Base-by-base conservation (phyloP, 345 rosid genomes). In the Salix exigua region DNA sequence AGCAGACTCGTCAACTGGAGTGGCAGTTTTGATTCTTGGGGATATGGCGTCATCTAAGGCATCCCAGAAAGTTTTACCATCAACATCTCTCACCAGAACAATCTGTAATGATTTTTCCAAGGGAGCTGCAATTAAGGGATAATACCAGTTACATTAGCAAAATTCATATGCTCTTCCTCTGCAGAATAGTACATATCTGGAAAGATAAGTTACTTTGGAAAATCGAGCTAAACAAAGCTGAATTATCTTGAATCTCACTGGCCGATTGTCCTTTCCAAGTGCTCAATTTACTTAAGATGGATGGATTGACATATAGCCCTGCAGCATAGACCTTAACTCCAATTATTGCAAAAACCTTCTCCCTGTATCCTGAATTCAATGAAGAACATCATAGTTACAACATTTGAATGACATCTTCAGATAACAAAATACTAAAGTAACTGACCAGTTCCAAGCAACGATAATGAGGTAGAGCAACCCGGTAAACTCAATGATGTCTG, bases 21-120 rank as follows among this genome's bases (percentile, higher is more conserved):
- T 76, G 4, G 82, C 91, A 46, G 85, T 79, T 79, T 85, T 87
- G 70, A 95, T 86, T 83, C 97, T 87, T 16, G 92, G 97, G 66
- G 96, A 81, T 30, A 93, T 79, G 66, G 93, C 91, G 71, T 88
- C 94, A 75, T 91, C 89, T 74, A 95, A 79, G 75, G 98, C 97
- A 83, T 88, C 93, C 97, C 94, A 95, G 72, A 93, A 95, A 66
- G 98, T 91, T 88, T 93, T 91, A 31, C 98, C 99, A 82, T 93
- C 99, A 46, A 95, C 85, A 75, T 95, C 96, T 85, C 99, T 90
- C 66, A 95, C 97, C 62, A 95, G 94, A 74, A 91, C 90, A 80
- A 91, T 91, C 92, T 85, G 83, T 61, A 95, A 72, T 10, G 98
- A 83, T 80, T 95, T 95, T 83, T 93, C 94, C 7, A 50, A 72